These are phyloP conservation scores for Neurospora sp. DNA, from an alignment of 495 filamentous ascomycete species.

Conservation along the genomic window DNA sequence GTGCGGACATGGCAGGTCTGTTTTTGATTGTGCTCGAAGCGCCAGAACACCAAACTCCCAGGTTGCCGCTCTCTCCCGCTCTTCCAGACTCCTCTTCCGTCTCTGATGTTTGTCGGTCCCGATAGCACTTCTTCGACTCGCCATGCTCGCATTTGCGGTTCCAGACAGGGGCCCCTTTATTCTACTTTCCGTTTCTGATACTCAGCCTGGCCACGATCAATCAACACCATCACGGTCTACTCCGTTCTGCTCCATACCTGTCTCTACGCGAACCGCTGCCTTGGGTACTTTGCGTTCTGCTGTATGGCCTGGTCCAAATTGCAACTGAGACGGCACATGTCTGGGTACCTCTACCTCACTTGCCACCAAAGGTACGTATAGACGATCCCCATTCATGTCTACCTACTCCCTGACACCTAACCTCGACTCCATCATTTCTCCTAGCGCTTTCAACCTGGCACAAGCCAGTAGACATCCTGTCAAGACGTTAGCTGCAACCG, in stretches of 20 bases:
- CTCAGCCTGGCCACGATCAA: background rate
- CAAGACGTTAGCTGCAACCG: slow-evolving; percentile 5
- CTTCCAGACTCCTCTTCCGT: background rate
- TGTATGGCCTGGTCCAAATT: background rate
- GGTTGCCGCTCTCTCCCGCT: background rate
- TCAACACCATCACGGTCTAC: background rate
- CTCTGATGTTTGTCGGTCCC: background rate
- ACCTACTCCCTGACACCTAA: background rate
- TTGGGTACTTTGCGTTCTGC: background rate
- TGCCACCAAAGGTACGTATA: background rate
- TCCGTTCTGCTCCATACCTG: background rate
- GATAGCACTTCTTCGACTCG: background rate
- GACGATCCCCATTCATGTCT: background rate
- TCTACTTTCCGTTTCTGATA: background rate
- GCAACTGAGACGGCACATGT: background rate
- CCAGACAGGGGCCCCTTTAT: background rate
- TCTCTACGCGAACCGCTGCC: background rate
- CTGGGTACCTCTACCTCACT: background rate
- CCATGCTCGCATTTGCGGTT: background rate
- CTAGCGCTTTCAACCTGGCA: background rate
- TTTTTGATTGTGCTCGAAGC: background rate
- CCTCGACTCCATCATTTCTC: background rate
- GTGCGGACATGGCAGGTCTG: background rate
- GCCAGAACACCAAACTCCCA: background rate
- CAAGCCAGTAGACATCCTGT: background rate